Base-by-base conservation (phyloP, 225 moss, liverwort and hornwort genomes). In the Ulota crispa region DNA sequence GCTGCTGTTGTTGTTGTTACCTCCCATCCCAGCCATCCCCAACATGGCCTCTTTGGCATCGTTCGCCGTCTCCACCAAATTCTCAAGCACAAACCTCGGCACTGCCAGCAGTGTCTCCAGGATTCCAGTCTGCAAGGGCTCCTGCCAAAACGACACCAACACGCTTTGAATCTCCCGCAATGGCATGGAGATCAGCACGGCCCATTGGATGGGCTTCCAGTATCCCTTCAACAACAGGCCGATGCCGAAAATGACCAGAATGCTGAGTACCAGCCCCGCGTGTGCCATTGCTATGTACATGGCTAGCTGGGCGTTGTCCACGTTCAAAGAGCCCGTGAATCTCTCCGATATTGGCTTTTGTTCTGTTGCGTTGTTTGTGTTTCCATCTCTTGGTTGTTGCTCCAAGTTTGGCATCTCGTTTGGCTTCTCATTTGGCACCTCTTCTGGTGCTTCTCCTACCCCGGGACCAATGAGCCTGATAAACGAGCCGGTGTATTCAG, bases 251-350 rank as follows among this genome's bases (percentile, higher is more conserved):
- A 92, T 15, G 15, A 94, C 85, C 28, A 94, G 64, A 13, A 94
- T 90, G 55, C 93, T 87, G 16, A 96, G 82, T 7, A 87, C 95
- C 19, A 96, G 86, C 54, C 95, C 93, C 6, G 95, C 95, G 68
- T 96, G 96, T 30, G 96, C 96, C 96, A 96, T 96, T 32, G 96
- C 96, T 50, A 96, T 96, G 77, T 95, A 95, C 86, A 96, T 84
- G 43, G 96, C 95, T 9, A 96, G 95, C 78, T 96, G 96, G 2
- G 90, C 92, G 82, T 93, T 93, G 85, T 85, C 71, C 23, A 89
- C 88, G 36, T 91, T 88, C 82, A 92, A 14, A 6, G 74, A 16
- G n/a, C 82, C 64, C n/a, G 84, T 60, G n/a, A 86, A 64, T 11
- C 78, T 75, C 1, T 83, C 82, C 13, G 86, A 85, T 7, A 52